Evolutionary conservation across 176 grass and related monocot species (phyloP), one percentile per base, ranked within the genome.

Genomic region (Cocos nucifera): DNA sequence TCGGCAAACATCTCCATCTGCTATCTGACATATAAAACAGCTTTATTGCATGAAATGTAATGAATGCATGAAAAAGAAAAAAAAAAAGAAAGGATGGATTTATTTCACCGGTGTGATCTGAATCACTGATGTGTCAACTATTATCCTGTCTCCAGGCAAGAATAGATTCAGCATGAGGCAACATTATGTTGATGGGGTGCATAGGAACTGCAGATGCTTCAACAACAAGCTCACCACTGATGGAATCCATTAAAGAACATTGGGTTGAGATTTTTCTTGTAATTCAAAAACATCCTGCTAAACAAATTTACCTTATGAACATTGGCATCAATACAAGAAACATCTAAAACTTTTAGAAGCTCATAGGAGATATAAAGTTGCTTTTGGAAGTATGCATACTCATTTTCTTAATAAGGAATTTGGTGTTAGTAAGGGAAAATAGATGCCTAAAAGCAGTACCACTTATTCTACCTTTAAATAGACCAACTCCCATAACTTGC

Each of bases 141-240:
- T 57, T 56, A 68, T 22, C n/a, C 50, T 39, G 14, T 68, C 65
- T 28, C 52, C 53, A 16, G 29, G 29, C 4, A n/a, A 69, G 53
- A 69, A 69, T 57, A 48, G 66, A 69, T 69, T 69, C 66, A 57
- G 39, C 52, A 56, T 28, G 14, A 69, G 22, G 19, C 39, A 69
- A 69, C 18, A 44, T 53, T 21, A 49, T 17, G 30, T 69, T 26
- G 4, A 69, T 48, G 22, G 66, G 39, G 9, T 20, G 6, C 48
- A 69, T 57, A 24, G 53, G 66, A 69, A 69, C 53, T 44, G 27
- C 29, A 69, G 66, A 69, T 4, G 66, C 19, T 57, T 69, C 53
- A 5, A 57, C 29, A 17, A 53, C 56, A 22, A 57, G 28, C 19
- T 69, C 66, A 57, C 66, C 66, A 10, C 3, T 69, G 48, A 69